Percentiles rank a stretch among this genome's conserved stretches.
Evolutionary conservation across 495 filamentous ascomycete species (phyloP).

Genomic region (Penicillium dipodomyicola): DNA sequence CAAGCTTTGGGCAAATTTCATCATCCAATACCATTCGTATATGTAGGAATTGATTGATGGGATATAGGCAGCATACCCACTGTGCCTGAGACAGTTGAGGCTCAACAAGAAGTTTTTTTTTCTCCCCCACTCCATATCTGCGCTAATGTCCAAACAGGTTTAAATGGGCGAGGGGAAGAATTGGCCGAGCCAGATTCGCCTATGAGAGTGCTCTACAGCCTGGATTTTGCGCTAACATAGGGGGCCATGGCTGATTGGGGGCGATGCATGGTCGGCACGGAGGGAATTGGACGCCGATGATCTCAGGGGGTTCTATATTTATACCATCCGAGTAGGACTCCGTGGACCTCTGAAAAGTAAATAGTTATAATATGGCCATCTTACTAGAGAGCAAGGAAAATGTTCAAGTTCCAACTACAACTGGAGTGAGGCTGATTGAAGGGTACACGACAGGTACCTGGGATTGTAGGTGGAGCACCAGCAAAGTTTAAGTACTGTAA

Average conservation of each 20-base stretch:
- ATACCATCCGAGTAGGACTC: background rate
- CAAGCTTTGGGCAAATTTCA: background rate
- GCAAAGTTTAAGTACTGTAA: slow-evolving; percentile 1
- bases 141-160: background rate
- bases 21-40: background rate
- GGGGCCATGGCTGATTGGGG: background rate
- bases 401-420: background rate
- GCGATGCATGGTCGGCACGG: background rate
- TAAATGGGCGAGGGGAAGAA: background rate
- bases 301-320: slow-evolving; percentile 12
- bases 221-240: slow-evolving; percentile 4
- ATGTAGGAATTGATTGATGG: background rate
- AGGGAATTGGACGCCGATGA: background rate
- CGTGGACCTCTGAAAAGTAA: background rate
- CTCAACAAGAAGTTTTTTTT: slow-evolving; percentile 1
- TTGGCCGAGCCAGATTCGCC: slow-evolving; percentile 1
- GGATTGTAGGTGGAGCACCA: background rate
- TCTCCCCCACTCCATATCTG: background rate
- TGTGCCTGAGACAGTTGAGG: slow-evolving; percentile 6
- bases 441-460: background rate
- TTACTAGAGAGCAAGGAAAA: background rate
- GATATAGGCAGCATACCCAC: background rate
- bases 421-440: background rate
- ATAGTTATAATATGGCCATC: background rate
- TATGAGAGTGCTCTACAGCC: background rate